These are phyloP conservation scores for Capronia epimyces DNA, from an alignment of 2,329 filamentous ascomycete genomes.

Conservation along the genomic window DNA sequence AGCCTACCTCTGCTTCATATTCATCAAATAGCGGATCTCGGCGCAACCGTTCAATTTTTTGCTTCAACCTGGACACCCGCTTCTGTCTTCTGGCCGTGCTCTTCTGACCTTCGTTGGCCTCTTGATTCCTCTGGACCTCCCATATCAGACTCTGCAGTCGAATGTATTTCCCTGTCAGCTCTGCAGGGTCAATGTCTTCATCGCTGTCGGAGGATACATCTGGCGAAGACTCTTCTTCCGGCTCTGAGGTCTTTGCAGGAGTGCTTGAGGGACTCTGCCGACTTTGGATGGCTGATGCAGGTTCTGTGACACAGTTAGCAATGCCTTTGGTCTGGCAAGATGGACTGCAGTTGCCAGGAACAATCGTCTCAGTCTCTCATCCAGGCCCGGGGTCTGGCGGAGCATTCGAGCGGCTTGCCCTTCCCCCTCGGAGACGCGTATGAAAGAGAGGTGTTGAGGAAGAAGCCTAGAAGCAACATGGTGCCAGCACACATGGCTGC, in stretches of 20 bases:
- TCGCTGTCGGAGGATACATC: constrained; percentile 14
- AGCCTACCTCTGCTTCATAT: constrained; percentile 58
- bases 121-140: constrained; percentile 51
- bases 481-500: too few relatives aligned
- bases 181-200: constrained; percentile 50
- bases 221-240: constrained; percentile 12
- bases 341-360: neutral
- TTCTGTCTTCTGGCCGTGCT: constrained; percentile 46
- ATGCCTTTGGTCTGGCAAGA: neutral
- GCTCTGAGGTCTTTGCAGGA: constrained; percentile 10
- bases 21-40: constrained; percentile 71
- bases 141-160: constrained; percentile 66
- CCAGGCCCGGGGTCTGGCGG: too few relatives aligned
- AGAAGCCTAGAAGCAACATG: too few relatives aligned
- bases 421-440: too few relatives aligned
- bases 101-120: constrained; percentile 34
- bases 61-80: constrained; percentile 57
- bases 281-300: constrained; percentile 10
- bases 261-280: constrained; percentile 17
- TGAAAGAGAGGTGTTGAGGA: too few relatives aligned
- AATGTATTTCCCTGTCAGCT: constrained; percentile 70
- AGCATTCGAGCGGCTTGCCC: too few relatives aligned
- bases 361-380: neutral
- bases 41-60: constrained; percentile 71
- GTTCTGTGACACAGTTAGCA: constrained; percentile 15